phyloP scores from a whole-genome alignment of 2,329 filamentous ascomycete species.

The Diaporthe ilicicola region DNA sequence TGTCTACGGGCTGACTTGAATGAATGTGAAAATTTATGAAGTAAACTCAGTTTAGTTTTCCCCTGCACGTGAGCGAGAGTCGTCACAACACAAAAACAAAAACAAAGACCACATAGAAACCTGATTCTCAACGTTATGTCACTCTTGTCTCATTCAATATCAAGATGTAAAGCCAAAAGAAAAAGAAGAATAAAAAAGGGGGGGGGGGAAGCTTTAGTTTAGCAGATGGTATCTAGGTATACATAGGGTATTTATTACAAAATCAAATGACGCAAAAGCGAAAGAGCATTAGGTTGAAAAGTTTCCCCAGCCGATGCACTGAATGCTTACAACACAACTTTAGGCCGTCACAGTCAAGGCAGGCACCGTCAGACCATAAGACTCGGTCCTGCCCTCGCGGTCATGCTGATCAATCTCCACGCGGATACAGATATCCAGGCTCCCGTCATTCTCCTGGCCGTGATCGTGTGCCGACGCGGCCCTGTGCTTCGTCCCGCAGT shows the following conservation, averaged over 20 bases:
- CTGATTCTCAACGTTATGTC: no score
- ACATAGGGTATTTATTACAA: conserved; percentile 16
- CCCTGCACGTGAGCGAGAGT: no score
- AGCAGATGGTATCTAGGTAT: conserved; percentile 22
- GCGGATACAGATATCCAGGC: conserved; percentile 83
- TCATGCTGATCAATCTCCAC: conserved; percentile 90
- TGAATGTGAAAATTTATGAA: no score
- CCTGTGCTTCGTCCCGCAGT: conserved; percentile 79
- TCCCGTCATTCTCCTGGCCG: conserved; percentile 64
- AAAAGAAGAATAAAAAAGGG: no score
- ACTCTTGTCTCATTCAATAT: not conserved
- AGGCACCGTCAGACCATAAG: conserved; percentile 89
- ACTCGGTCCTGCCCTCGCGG: conserved; percentile 78
- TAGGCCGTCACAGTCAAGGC: conserved; percentile 53
- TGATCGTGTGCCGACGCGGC: conserved; percentile 68
- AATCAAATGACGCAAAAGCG: not conserved
- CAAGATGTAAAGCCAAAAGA: not conserved
- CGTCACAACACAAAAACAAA: no score
- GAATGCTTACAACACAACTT: not conserved
- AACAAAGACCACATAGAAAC: no score
- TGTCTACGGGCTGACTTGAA: no score
- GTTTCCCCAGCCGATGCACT: not conserved
- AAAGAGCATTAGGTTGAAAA: not conserved
- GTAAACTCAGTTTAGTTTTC: no score
- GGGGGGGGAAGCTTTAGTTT: not conserved